phyloP scores from a whole-genome alignment of 116 monocot species.

The Iris pallida region DNA sequence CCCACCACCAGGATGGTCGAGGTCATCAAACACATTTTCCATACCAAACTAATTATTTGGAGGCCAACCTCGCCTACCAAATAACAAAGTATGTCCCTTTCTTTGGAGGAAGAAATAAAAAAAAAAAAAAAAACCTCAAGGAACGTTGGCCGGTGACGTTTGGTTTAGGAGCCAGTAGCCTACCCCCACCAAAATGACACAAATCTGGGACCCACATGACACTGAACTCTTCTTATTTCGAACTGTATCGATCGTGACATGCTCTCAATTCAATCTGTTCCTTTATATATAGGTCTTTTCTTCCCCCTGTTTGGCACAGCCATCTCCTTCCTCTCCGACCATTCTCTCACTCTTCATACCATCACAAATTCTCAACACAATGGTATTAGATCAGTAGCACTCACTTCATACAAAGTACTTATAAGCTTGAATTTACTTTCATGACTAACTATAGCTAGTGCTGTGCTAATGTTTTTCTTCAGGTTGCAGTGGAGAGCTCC shows the following conservation, averaged over 20 bases:
- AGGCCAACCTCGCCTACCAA: constrained; percentile 19
- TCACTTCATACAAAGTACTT: background rate
- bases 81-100: background rate
- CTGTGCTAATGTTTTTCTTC: constrained; percentile 1
- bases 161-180: constrained; percentile 14
- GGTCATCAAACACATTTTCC: too few relatives aligned
- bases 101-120: too few relatives aligned
- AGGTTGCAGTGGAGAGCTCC: constrained; percentile 7
- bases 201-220: background rate
- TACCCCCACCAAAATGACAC: constrained; percentile 4
- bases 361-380: background rate
- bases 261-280: too few relatives aligned
- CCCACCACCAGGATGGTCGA: too few relatives aligned
- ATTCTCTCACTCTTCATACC: background rate
- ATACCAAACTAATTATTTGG: constrained; percentile 2
- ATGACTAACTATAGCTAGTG: too few relatives aligned
- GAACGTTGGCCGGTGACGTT: constrained; percentile 8
- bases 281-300: too few relatives aligned
- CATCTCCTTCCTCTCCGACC: background rate
- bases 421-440: too few relatives aligned
- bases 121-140: background rate
- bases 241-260: too few relatives aligned
- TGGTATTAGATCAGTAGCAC: constrained; percentile 1
- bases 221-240: too few relatives aligned
- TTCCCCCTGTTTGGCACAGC: background rate